A percentile compares a stretch with the other conserved stretches of the same genome.
phyloP scores from a whole-genome alignment of 495 filamentous ascomycete species.

The Talaromyces liani region DNA sequence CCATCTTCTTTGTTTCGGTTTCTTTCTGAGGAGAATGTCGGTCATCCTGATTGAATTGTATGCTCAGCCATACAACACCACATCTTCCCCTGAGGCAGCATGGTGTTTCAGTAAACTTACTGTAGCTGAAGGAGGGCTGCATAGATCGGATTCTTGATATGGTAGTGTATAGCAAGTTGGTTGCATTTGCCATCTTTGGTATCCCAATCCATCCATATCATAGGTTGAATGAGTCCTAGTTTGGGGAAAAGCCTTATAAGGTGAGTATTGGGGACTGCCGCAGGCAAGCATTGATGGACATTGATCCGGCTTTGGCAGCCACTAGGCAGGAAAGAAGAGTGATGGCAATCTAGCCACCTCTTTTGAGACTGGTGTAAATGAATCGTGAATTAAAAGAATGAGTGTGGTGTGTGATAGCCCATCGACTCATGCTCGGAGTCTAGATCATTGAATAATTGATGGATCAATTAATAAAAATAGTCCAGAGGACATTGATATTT shows the following conservation, averaged over 20 bases:
- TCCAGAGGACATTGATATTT: background rate
- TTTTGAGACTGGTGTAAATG: background rate
- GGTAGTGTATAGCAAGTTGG: slow-evolving; percentile 7
- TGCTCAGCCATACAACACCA: background rate
- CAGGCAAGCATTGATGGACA: slow-evolving; percentile 2
- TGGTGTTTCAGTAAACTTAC: background rate
- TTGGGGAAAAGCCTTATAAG: background rate
- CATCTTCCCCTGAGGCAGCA: background rate
- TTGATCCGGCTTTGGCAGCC: background rate
- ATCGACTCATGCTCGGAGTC: background rate
- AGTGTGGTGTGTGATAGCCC: background rate
- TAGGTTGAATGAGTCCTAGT: background rate
- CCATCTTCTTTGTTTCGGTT: slow-evolving; percentile 25
- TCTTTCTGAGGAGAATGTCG: slow-evolving; percentile 13
- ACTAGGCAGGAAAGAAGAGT: background rate
- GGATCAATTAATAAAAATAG: background rate
- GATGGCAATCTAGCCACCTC: background rate
- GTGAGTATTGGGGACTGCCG: background rate
- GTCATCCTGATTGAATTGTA: slow-evolving; percentile 17
- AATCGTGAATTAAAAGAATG: background rate
- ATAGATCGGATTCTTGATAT: slow-evolving; percentile 7
- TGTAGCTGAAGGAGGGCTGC: slow-evolving; percentile 7
- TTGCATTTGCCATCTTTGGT: slow-evolving; percentile 8
- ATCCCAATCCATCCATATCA: slow-evolving; percentile 7
- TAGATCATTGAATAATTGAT: background rate